Conservation (phyloP, 495 filamentous ascomycete species). For the Pyronema omphalodes region DNA sequence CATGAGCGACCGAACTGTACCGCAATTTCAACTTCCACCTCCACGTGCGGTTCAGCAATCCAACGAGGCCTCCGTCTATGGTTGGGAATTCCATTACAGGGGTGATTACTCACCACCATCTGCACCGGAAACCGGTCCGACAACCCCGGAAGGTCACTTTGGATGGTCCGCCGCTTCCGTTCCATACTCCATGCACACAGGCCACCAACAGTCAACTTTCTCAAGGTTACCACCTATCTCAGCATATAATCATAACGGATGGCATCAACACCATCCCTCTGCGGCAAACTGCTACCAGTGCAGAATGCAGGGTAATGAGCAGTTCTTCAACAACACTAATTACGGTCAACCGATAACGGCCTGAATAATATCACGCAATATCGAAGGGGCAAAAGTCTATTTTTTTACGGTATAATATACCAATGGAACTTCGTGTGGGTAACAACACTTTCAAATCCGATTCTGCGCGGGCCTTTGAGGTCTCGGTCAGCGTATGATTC, state of each 20-base stretch:
- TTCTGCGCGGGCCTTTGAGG: no score
- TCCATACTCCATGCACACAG: conserved; percentile 27
- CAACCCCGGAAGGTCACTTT: conserved; percentile 35
- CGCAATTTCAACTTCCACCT: conserved; percentile 29
- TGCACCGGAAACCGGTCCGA: conserved; percentile 47
- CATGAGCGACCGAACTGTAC: conserved; percentile 24
- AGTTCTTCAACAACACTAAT: conserved; percentile 33
- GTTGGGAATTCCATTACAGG: not conserved
- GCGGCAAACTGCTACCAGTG: conserved; percentile 56
- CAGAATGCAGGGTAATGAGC: conserved; percentile 41
- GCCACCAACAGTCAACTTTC: conserved; percentile 24
- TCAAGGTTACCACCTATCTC: conserved; percentile 28
- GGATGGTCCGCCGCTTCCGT: conserved; percentile 25
- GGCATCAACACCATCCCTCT: conserved; percentile 39
- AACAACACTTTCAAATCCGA: no score
- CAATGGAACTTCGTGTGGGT: no score
- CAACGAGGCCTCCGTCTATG: not conserved
- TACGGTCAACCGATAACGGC: conserved; percentile 50
- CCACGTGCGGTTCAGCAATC: conserved; percentile 23
- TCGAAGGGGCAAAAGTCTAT: no score
- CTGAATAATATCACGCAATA: conserved; percentile 28
- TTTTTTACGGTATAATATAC: no score
- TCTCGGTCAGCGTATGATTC: no score
- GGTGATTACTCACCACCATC: conserved; percentile 49
- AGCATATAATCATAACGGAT: conserved; percentile 39